A percentile compares a stretch with the other conserved stretches of the same genome.
Evolutionary conservation across 208 protist genomes (phyloP).

Genomic region (Wallacemonas sp.): DNA sequence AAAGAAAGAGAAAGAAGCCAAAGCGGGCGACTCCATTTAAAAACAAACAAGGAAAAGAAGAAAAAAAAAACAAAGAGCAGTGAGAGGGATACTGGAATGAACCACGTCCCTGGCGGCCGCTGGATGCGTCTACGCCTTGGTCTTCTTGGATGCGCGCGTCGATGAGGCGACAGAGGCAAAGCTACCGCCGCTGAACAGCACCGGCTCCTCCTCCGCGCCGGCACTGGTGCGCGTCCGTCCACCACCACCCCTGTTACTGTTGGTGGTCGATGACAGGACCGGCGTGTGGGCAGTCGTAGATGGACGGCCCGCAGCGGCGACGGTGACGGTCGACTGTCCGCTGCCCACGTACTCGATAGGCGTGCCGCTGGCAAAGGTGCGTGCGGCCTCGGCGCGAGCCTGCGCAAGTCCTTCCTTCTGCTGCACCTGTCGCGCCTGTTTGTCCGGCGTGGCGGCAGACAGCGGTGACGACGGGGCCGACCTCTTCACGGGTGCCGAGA

Average conservation of each 20-base stretch:
- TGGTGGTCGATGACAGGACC: not conserved
- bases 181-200: conserved; percentile 12
- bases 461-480: too few relatives aligned
- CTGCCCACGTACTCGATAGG: conserved; percentile 6
- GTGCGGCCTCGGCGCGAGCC: not conserved
- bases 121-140: not conserved
- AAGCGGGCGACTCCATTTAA: not conserved
- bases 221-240: not conserved
- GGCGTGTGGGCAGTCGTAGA: too few relatives aligned
- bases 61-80: conserved; percentile 23
- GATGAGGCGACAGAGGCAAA: conserved; percentile 1
- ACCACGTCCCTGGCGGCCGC: too few relatives aligned
- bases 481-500: conserved; percentile 4
- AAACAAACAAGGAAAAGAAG: conserved; percentile 15
- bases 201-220: not conserved
- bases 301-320: too few relatives aligned
- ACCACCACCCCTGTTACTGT: not conserved
- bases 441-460: too few relatives aligned
- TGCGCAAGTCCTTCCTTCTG: not conserved
- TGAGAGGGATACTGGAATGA: not conserved
- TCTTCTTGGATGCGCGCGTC: conserved; percentile 8
- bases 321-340: conserved; percentile 12
- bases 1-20: too few relatives aligned
- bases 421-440: not conserved
- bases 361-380: not conserved